Conservation (phyloP, 768 basidiomycete species). For the Mycena metata region DNA sequence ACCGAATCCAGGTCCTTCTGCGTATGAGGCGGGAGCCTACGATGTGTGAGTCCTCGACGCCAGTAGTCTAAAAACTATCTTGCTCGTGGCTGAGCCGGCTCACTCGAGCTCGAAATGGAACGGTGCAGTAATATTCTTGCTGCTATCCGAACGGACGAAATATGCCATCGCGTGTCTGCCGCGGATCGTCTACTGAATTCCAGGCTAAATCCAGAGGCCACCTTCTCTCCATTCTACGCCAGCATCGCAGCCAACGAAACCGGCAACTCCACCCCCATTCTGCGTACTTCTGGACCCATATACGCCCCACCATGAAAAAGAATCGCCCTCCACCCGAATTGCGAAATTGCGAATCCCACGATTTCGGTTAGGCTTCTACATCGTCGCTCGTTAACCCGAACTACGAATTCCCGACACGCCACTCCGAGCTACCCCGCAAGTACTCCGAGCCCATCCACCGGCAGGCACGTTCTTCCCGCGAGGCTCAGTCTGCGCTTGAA, state of each 20-base stretch:
- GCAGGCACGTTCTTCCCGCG: constrained; percentile 26
- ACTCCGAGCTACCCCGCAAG: background rate
- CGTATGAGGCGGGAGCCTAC: background rate
- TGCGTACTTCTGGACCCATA: background rate
- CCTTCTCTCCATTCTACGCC: constrained; percentile 2
- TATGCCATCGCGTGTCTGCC: background rate
- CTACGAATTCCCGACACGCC: constrained; percentile 8
- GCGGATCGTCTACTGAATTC: constrained; percentile 20
- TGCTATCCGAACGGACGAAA: constrained; percentile 5
- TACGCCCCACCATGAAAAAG: constrained; percentile 9
- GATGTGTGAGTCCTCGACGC: background rate
- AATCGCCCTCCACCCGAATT: constrained; percentile 12
- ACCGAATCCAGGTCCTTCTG: background rate
- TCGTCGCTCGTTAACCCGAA: constrained; percentile 11
- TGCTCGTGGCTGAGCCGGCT: background rate
- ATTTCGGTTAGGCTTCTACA: constrained; percentile 13
- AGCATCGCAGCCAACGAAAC: constrained; percentile 1
- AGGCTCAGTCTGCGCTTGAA: constrained; percentile 1
- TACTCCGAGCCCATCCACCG: background rate
- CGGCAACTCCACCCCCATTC: constrained; percentile 1
- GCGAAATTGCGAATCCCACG: constrained; percentile 22
- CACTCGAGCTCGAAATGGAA: constrained; percentile 5
- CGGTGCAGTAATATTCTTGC: background rate
- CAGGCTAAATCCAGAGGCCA: background rate
- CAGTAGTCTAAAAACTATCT: background rate